These are phyloP conservation scores for Gloeophyllum trabeum DNA, from an alignment of 768 basidiomycete genomes.

Conservation along the genomic window DNA sequence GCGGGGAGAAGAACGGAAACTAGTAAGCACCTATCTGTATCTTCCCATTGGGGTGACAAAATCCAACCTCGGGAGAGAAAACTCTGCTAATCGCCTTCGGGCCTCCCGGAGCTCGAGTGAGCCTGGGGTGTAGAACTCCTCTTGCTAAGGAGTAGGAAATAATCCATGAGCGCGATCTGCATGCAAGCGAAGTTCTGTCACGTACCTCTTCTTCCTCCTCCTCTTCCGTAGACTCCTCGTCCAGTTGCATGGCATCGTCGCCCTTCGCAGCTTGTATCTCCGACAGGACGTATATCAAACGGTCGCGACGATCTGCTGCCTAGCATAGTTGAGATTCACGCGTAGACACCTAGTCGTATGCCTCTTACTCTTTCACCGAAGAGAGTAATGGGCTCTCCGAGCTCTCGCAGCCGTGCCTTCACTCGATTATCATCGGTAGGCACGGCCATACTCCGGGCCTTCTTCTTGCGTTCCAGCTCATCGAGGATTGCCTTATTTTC, in stretches of 20 bases:
- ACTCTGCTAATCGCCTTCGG: slow-evolving; percentile 80
- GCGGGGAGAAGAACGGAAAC: slow-evolving; percentile 27
- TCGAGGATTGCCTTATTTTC: slow-evolving; percentile 86
- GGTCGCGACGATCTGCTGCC: slow-evolving; percentile 94
- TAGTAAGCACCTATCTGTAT: slow-evolving; percentile 71
- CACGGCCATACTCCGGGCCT: slow-evolving; percentile 85
- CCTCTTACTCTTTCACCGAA: slow-evolving; percentile 93
- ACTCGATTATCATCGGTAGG: slow-evolving; percentile 96
- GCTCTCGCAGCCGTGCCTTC: slow-evolving; percentile 77
- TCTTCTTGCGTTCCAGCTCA: slow-evolving; percentile 97
- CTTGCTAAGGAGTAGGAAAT: slow-evolving; percentile 39
- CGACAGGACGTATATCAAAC: slow-evolving; percentile 88
- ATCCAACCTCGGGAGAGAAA: slow-evolving; percentile 90
- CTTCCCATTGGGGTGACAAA: slow-evolving; percentile 44
- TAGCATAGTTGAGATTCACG: slow-evolving; percentile 20
- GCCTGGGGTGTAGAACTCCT: slow-evolving; percentile 94
- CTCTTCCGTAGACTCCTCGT: slow-evolving; percentile 56
- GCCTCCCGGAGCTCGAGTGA: slow-evolving; percentile 80
- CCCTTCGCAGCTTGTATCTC: slow-evolving; percentile 87
- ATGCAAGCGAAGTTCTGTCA: slow-evolving; percentile 1
- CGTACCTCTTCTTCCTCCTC: slow-evolving; percentile 71
- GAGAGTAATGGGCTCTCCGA: slow-evolving; percentile 94
- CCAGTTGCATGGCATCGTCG: slow-evolving; percentile 67
- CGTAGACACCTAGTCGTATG: slow-evolving; percentile 4
- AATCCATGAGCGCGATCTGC: background rate